These are phyloP conservation scores for Fusarium anthophilum DNA, from an alignment of 2,329 filamentous ascomycete genomes.

Conservation along the genomic window DNA sequence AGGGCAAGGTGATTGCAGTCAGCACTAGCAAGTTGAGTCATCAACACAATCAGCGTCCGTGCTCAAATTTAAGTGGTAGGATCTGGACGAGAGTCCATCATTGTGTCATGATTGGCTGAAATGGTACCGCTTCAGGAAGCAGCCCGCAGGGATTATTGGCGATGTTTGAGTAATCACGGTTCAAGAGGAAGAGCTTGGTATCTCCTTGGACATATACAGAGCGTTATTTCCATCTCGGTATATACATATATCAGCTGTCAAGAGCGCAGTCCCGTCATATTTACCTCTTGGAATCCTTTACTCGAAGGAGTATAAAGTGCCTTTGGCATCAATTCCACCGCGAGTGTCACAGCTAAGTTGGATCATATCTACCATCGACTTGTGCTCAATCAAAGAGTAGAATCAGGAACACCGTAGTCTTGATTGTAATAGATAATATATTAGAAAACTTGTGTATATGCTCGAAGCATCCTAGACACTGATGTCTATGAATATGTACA, in stretches of 20 bases:
- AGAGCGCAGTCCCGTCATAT: background rate
- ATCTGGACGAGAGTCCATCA: no score
- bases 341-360: no score
- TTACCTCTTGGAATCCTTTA: accelerated
- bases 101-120: no score
- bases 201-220: background rate
- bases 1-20: no score
- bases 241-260: background rate
- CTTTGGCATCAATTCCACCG: background rate
- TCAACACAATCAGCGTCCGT: no score
- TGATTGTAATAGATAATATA: background rate
- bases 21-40: no score
- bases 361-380: background rate
- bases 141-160: no score
- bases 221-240: accelerated
- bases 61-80: no score
- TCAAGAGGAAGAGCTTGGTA: background rate
- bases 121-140: no score
- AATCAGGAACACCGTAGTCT: accelerated
- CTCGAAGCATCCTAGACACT: background rate
- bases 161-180: no score
- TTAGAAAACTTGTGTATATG: background rate
- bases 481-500: background rate
- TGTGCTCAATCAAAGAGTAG: accelerated
- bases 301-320: accelerated